phyloP scores from a whole-genome alignment of 2,329 filamentous ascomycete genomes.

The Neonectria magnoliae region DNA sequence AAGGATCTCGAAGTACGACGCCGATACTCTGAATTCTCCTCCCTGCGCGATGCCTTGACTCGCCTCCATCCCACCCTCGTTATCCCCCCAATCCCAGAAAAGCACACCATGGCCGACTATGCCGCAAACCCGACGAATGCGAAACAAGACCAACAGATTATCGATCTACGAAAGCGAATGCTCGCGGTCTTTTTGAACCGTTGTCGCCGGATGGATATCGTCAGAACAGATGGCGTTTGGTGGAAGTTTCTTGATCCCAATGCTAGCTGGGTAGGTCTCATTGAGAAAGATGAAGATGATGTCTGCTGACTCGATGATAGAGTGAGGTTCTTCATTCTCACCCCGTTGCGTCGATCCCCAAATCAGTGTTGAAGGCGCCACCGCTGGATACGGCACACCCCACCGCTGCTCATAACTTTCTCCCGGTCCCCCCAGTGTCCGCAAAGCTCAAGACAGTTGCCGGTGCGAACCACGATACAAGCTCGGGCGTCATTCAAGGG shows the following conservation, averaged over 20 bases:
- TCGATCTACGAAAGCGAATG: slow-evolving; percentile 97
- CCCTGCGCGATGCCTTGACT: slow-evolving; percentile 86
- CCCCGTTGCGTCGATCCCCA: slow-evolving; percentile 89
- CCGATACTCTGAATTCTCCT: slow-evolving; percentile 96
- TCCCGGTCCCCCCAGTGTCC: slow-evolving; percentile 85
- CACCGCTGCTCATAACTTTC: slow-evolving; percentile 83
- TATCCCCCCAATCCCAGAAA: slow-evolving; percentile 96
- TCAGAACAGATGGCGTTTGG: slow-evolving; percentile 93
- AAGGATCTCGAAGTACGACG: slow-evolving; percentile 95
- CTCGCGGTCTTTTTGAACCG: slow-evolving; percentile 93
- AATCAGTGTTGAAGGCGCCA: slow-evolving; percentile 94
- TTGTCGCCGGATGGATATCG: slow-evolving; percentile 90
- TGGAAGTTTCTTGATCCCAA: slow-evolving; percentile 98
- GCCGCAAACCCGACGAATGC: slow-evolving; percentile 97
- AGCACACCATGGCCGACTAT: slow-evolving; percentile 98
- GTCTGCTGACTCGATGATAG: slow-evolving; percentile 56
- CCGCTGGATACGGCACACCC: slow-evolving; percentile 95
- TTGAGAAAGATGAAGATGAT: not conserved
- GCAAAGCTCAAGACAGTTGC: slow-evolving; percentile 79
- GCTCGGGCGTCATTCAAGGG: slow-evolving; percentile 50
- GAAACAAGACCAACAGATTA: slow-evolving; percentile 96
- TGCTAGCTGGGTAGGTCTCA: slow-evolving; percentile 85
- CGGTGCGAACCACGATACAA: slow-evolving; percentile 48
- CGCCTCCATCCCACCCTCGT: slow-evolving; percentile 94
- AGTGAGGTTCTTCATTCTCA: slow-evolving; percentile 95